Base-by-base conservation (phyloP, 2,329 filamentous ascomycete species). In the Pezicula carpinea region DNA sequence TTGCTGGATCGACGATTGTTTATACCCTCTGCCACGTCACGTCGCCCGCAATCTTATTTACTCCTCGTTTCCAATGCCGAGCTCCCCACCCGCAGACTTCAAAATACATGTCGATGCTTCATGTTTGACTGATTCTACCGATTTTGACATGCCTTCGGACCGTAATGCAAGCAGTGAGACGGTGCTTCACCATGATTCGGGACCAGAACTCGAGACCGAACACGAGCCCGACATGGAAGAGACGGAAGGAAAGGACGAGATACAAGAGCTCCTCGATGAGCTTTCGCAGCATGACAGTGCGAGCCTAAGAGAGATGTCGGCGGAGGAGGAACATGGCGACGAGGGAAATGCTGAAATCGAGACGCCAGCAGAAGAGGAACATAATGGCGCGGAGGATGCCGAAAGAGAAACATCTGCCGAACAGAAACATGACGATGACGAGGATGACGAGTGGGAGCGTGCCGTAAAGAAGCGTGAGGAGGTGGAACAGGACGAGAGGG, bases 41-140 rank as follows among this genome's bases (percentile, higher is more conserved):
- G 26, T 22, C 33, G n/a, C 14, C n/a, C 22, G 18, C 18, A 40
- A 40, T 8, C 38, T 39, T 56, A 53, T 57, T 57, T 55, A 56
- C 55, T 39, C 45, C 11, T 15, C 21, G n/a, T 19, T 15, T 17
- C 13, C 18, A 17, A 38, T 7, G 31, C 11, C 13, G 23, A 35
- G 18, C 59, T 49, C 49, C 34, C 48, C 54, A 32, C 50, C 41
- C 15, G 39, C 51, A 22, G 53, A 57, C 29, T 63, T 62, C 48
- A 50, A 54, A 35, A 62, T 63, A 35, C 59, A 63, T 45, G 58
- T 63, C 23, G 61, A 63, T 43, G 43, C 48, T 13, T 61, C 59
- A 14, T 58, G 56, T 41, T 41, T 62, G 34, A 55, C 53, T 17
- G 49, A 62, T 21, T 48, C 42, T 15, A 51, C 46, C 23, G 51